A percentile compares a stretch with the other conserved stretches of the same genome.
Conservation (phyloP, 192 early-diverging fungal genomes). For the Coemansia sp. region DNA sequence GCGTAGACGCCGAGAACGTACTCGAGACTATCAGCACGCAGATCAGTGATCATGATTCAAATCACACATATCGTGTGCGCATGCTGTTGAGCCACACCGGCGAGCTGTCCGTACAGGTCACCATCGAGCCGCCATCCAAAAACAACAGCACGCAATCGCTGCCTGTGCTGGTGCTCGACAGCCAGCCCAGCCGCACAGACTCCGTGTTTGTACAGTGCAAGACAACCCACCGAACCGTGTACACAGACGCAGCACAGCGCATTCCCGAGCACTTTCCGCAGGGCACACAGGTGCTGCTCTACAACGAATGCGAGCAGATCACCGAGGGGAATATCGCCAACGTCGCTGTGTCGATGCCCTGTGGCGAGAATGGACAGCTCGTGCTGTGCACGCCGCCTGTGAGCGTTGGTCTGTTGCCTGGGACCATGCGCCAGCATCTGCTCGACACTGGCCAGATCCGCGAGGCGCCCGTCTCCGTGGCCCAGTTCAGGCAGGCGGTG, state of each 20-base stretch:
- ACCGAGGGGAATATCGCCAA: constrained; percentile 47
- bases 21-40: not conserved
- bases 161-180: constrained; percentile 27
- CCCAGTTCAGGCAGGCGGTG: constrained; percentile 23
- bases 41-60: not conserved
- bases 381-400: constrained; percentile 28
- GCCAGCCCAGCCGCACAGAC: constrained; percentile 10
- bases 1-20: not conserved
- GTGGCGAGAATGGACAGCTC: constrained; percentile 1
- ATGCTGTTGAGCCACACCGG: constrained; percentile 20
- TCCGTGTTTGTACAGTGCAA: constrained; percentile 41
- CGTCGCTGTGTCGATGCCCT: constrained; percentile 26
- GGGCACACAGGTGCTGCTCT: constrained; percentile 33
- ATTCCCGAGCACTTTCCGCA: not conserved
- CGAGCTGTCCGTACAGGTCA: constrained; percentile 20
- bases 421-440: constrained; percentile 34
- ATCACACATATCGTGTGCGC: constrained; percentile 17
- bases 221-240: constrained; percentile 36
- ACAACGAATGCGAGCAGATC: constrained; percentile 16
- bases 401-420: constrained; percentile 22
- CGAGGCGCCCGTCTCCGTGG: constrained; percentile 31
- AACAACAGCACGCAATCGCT: not conserved
- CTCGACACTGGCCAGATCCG: constrained; percentile 21
- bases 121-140: not conserved
- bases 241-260: constrained; percentile 15